Evolutionary conservation across 495 filamentous ascomycete genomes (phyloP).

Genomic region (Aspergillus ostianus): DNA sequence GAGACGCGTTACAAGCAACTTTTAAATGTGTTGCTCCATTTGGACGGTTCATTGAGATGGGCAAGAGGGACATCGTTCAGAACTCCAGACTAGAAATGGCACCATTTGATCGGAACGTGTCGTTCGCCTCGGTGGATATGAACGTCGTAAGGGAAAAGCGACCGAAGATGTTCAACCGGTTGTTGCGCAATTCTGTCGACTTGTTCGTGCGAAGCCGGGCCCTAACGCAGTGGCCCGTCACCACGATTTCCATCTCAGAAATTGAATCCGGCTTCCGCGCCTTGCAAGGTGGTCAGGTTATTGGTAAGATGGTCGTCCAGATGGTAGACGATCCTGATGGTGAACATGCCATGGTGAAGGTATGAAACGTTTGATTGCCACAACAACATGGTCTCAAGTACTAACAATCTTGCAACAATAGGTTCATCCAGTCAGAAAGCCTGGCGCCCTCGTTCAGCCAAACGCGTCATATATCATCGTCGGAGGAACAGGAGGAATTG

Average conservation of each 20-base stretch:
- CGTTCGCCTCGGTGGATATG: slow-evolving; percentile 33
- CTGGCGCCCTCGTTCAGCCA: slow-evolving; percentile 15
- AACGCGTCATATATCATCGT: slow-evolving; percentile 47
- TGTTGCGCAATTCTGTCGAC: slow-evolving; percentile 28
- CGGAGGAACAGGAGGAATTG: slow-evolving; percentile 59
- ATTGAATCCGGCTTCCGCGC: slow-evolving; percentile 50
- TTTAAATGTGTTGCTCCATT: slow-evolving; percentile 57
- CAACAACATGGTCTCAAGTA: slow-evolving; percentile 8
- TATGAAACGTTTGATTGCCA: not conserved
- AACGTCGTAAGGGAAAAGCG: slow-evolving; percentile 30
- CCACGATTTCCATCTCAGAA: slow-evolving; percentile 38
- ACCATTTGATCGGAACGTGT: slow-evolving; percentile 43
- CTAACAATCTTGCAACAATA: not conserved
- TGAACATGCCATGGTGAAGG: slow-evolving; percentile 54
- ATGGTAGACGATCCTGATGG: slow-evolving; percentile 47
- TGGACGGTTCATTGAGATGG: slow-evolving; percentile 52
- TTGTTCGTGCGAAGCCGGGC: slow-evolving; percentile 29
- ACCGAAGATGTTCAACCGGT: slow-evolving; percentile 33
- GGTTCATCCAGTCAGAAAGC: slow-evolving; percentile 27
- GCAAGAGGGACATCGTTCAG: slow-evolving; percentile 20
- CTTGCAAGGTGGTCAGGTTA: slow-evolving; percentile 43
- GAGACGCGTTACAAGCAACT: slow-evolving; percentile 46
- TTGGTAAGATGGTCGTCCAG: slow-evolving; percentile 35
- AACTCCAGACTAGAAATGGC: slow-evolving; percentile 36
- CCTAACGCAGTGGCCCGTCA: slow-evolving; percentile 37